A percentile compares a stretch with the other conserved stretches of the same genome.
Evolutionary conservation across 192 early-diverging fungal species (phyloP).

Genomic region (Umbelopsis sp.): DNA sequence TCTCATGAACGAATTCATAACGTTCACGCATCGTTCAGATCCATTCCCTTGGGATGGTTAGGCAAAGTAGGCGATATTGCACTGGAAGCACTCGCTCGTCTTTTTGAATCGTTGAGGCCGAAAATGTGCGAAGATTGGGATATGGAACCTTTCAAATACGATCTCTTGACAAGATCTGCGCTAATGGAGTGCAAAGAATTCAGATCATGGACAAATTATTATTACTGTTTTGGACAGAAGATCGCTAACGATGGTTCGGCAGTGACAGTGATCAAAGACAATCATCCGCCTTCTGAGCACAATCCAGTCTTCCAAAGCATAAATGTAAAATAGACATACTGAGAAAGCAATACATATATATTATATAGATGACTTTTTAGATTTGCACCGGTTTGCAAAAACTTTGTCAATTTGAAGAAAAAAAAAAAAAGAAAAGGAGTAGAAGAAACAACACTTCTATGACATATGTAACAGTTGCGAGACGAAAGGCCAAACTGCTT

Average conservation of each 20-base stretch:
- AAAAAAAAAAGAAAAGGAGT: too few relatives aligned
- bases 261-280: neutral
- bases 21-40: constrained; percentile 27
- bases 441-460: too few relatives aligned
- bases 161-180: constrained; percentile 14
- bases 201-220: constrained; percentile 36
- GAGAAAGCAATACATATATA: too few relatives aligned
- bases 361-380: too few relatives aligned
- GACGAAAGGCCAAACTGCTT: too few relatives aligned
- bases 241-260: neutral
- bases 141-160: constrained; percentile 36
- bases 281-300: neutral
- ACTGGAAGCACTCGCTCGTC: constrained; percentile 22
- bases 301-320: neutral
- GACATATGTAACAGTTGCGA: too few relatives aligned
- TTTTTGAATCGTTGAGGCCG: constrained; percentile 33
- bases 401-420: too few relatives aligned
- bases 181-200: constrained; percentile 33
- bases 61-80: constrained; percentile 31
- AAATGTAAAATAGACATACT: neutral
- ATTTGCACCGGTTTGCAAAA: too few relatives aligned
- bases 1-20: neutral
- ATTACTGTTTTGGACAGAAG: constrained; percentile 27
- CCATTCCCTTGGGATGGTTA: constrained; percentile 36
- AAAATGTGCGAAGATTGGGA: constrained; percentile 41